Percentiles rank a stretch among this genome's conserved stretches.
Evolutionary conservation across 495 filamentous ascomycete genomes (phyloP).

Genomic region (Neurospora tetraspora): DNA sequence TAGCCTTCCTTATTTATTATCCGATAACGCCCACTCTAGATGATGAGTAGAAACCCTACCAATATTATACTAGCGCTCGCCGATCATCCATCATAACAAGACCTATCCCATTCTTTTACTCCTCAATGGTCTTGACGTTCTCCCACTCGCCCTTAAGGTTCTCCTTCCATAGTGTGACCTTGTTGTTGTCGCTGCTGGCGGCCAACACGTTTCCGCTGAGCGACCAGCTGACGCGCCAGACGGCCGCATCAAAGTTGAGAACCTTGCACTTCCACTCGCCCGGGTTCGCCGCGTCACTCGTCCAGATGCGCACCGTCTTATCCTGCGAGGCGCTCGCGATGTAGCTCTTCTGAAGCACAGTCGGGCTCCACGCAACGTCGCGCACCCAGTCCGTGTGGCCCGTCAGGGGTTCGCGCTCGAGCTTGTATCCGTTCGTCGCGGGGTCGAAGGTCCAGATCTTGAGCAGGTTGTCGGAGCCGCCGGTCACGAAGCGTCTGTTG

Average conservation of each 20-base stretch:
- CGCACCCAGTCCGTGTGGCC: constrained; percentile 97
- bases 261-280: constrained; percentile 72
- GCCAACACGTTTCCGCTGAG: constrained; percentile 95
- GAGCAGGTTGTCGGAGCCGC: constrained; percentile 83
- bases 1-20: background rate
- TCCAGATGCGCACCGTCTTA: constrained; percentile 96
- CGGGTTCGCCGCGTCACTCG: constrained; percentile 48
- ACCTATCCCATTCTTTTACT: constrained; percentile 38
- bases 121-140: constrained; percentile 90
- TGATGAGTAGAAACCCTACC: background rate
- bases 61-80: background rate
- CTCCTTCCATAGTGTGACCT: constrained; percentile 86
- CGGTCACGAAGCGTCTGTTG: constrained; percentile 76
- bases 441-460: constrained; percentile 70
- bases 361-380: constrained; percentile 94
- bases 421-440: constrained; percentile 39
- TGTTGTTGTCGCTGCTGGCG: constrained; percentile 89
- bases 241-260: constrained; percentile 73
- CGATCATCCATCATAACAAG: background rate
- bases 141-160: constrained; percentile 78
- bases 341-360: constrained; percentile 86
- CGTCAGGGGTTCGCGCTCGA: constrained; percentile 43
- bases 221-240: constrained; percentile 98
- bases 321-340: constrained; percentile 94
- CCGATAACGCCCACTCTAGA: background rate